Conservation (phyloP, 2,329 filamentous ascomycete species). For the Neocatenulostroma microsporum region DNA sequence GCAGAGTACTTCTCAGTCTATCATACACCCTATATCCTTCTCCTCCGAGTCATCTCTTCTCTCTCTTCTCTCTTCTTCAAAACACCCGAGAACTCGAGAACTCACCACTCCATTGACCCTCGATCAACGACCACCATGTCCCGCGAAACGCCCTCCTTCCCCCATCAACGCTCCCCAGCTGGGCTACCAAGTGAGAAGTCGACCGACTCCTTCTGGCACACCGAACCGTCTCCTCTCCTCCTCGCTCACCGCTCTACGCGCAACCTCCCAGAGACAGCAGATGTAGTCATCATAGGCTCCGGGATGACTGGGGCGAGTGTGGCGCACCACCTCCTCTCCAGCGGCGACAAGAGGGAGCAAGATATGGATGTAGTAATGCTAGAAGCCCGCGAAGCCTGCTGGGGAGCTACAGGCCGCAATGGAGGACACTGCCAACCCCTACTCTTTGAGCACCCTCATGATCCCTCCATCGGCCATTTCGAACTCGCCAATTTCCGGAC, state of each 20-base stretch:
- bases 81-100: no score
- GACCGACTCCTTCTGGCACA: conserved; percentile 62
- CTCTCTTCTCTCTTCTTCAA: background rate
- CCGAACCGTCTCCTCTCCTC: conserved; percentile 56
- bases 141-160: conserved; percentile 14
- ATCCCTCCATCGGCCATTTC: conserved; percentile 54
- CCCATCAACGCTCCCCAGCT: conserved; percentile 15
- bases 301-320: conserved; percentile 71
- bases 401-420: conserved; percentile 70
- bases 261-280: conserved; percentile 53
- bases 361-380: conserved; percentile 58
- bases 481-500: conserved; percentile 62
- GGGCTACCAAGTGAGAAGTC: conserved; percentile 20
- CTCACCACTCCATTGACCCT: background rate
- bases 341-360: conserved; percentile 33
- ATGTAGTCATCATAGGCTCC: conserved; percentile 65
- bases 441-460: conserved; percentile 53
- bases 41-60: no score
- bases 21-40: no score
- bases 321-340: conserved; percentile 45
- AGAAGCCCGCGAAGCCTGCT: conserved; percentile 72
- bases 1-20: no score
- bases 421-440: conserved; percentile 65
- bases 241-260: conserved; percentile 60
- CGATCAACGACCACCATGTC: conserved; percentile 13